Evolutionary conservation across 352 stramenopile species (phyloP).

Genomic region (Globisporangium cylindrosporum): DNA sequence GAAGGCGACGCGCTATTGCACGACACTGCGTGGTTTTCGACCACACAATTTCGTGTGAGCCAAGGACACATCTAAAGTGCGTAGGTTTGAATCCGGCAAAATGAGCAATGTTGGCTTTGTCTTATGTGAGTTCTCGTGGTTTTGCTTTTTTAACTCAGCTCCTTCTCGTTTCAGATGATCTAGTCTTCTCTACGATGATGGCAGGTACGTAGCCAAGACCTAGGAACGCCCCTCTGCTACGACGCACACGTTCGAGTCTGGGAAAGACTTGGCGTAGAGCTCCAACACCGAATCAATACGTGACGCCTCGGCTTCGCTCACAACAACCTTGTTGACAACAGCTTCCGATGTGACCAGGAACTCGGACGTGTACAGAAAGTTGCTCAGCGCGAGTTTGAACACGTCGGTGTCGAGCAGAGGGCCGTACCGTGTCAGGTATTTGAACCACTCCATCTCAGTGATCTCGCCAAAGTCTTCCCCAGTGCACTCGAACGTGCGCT

Average conservation of each 20-base stretch:
- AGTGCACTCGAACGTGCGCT: constrained; percentile 42
- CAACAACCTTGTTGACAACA: constrained; percentile 26
- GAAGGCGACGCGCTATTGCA: constrained; percentile 21
- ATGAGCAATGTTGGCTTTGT: neutral
- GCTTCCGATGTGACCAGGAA: constrained; percentile 11
- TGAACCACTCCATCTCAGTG: constrained; percentile 36
- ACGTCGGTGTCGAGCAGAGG: constrained; percentile 15
- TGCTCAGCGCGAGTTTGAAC: constrained; percentile 17
- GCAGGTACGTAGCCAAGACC: neutral
- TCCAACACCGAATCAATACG: constrained; percentile 11
- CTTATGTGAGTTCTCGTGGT: neutral
- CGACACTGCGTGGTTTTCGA: constrained; percentile 33
- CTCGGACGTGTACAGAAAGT: constrained; percentile 37
- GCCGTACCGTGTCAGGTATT: constrained; percentile 16
- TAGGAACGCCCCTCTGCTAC: neutral
- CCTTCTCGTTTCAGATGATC: neutral
- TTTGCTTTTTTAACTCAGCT: neutral
- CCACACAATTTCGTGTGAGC: constrained; percentile 24
- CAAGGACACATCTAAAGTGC: neutral
- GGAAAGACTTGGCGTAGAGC: neutral
- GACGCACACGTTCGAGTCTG: neutral
- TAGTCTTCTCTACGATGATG: neutral
- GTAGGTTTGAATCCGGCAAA: neutral
- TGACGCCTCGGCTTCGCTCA: constrained; percentile 63
- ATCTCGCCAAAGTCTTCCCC: constrained; percentile 20